These are phyloP conservation scores for Adenanthera pavonina DNA, from an alignment of 306 rosid species.

Conservation along the genomic window DNA sequence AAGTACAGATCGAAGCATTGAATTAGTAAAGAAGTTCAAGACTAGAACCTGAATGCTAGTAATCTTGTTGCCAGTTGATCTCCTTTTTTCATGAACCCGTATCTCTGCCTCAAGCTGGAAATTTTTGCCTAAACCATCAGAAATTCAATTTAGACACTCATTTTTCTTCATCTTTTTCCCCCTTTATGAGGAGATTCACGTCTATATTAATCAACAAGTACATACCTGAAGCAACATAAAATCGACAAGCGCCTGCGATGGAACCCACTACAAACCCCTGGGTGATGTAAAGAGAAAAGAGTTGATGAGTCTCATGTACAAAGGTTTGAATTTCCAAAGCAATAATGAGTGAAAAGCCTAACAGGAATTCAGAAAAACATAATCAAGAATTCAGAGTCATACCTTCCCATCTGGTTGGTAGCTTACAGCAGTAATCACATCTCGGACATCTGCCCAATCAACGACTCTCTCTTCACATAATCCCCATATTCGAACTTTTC, in stretches of 20 bases:
- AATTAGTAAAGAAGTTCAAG: not conserved
- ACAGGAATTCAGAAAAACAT: slow-evolving; percentile 6
- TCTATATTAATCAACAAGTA: slow-evolving; percentile 25
- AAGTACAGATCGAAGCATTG: not conserved
- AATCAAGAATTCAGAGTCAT: slow-evolving; percentile 28
- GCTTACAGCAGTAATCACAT: slow-evolving; percentile 68
- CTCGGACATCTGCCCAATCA: slow-evolving; percentile 72
- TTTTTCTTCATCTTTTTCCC: not conserved
- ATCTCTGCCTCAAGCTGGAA: slow-evolving; percentile 56
- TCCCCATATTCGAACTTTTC: slow-evolving; percentile 82
- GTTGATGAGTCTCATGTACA: slow-evolving; percentile 29
- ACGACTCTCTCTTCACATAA: slow-evolving; percentile 60
- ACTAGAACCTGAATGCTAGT: slow-evolving; percentile 73
- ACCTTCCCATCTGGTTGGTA: slow-evolving; percentile 72
- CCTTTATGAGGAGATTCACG: not conserved
- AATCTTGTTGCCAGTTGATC: slow-evolving; percentile 59
- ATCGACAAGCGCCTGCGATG: slow-evolving; percentile 64
- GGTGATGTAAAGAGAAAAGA: slow-evolving; percentile 19
- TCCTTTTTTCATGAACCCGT: slow-evolving; percentile 53
- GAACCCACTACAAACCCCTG: slow-evolving; percentile 76
- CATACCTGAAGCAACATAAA: slow-evolving; percentile 62
- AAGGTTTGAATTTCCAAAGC: not conserved
- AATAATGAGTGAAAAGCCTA: not conserved
- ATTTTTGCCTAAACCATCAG: slow-evolving; percentile 54
- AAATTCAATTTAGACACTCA: slow-evolving; percentile 44